phyloP scores from a whole-genome alignment of 2,329 filamentous ascomycete genomes.

The Stagonosporopsis vannaccii region DNA sequence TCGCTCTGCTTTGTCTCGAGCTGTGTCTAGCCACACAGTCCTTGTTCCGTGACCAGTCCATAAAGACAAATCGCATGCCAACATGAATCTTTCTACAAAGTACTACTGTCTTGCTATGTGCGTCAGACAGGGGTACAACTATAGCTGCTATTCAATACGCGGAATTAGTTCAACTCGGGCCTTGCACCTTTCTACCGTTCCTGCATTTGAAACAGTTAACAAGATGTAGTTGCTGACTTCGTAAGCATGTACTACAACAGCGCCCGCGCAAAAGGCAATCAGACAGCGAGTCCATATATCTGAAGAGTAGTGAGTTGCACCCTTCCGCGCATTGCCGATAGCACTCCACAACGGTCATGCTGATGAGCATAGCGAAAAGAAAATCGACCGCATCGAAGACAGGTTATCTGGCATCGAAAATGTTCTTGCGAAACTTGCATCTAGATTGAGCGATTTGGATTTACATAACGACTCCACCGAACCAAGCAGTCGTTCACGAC shows the following conservation, averaged over 20 bases:
- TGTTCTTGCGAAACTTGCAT: constrained; percentile 48
- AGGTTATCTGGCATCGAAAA: constrained; percentile 58
- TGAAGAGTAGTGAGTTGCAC: constrained; percentile 45
- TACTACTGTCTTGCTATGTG: not conserved
- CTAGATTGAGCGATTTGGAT: constrained; percentile 39
- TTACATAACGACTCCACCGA: constrained; percentile 30
- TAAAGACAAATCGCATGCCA: not conserved
- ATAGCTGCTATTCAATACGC: not conserved
- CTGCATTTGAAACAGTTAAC: not conserved
- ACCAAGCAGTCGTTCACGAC: constrained; percentile 35
- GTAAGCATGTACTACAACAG: constrained; percentile 45
- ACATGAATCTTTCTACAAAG: not conserved
- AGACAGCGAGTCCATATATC: constrained; percentile 47
- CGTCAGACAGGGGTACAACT: not conserved
- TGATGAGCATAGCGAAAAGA: constrained; percentile 54
- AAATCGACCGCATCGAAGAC: constrained; percentile 62
- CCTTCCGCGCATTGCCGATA: not conserved
- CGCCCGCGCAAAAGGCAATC: constrained; percentile 40
- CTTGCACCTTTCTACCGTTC: not conserved
- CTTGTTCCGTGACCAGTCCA: not conserved
- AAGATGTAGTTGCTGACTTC: constrained; percentile 12
- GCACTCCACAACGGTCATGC: too few species aligned
- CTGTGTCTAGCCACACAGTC: not conserved
- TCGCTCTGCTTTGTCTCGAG: not conserved
- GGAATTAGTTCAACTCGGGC: not conserved